Evolutionary conservation across 2,329 filamentous ascomycete genomes (phyloP).

Genomic region (Aureobasidium sp.): DNA sequence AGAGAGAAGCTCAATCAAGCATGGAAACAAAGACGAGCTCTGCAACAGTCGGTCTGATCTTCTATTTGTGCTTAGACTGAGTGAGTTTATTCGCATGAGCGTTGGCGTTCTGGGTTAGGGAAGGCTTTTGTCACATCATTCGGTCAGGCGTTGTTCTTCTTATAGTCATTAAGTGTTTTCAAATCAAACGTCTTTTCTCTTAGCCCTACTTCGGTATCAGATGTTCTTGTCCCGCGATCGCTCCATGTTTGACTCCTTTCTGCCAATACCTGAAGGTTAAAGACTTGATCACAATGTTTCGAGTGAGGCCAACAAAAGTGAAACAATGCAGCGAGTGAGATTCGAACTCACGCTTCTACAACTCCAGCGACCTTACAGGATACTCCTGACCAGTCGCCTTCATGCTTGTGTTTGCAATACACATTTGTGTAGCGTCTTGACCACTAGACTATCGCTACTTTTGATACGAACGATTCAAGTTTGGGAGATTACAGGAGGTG

Average conservation of each 20-base stretch:
- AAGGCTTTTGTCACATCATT: neutral
- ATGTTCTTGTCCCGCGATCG: neutral
- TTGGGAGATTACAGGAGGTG: neutral
- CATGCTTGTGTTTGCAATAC: neutral
- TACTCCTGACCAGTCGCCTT: neutral
- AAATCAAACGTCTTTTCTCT: neutral
- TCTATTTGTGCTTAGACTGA: neutral
- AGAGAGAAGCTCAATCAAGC: slow-evolving; percentile 4
- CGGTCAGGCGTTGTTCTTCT: neutral
- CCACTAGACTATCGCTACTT: neutral
- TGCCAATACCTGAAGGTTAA: neutral
- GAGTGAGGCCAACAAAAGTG: too few species aligned
- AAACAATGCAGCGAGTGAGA: neutral
- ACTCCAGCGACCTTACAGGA: neutral
- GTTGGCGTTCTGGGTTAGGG: neutral
- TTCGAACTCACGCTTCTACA: neutral
- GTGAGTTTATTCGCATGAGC: neutral
- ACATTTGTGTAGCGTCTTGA: too few species aligned
- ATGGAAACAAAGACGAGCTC: neutral
- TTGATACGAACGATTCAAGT: neutral
- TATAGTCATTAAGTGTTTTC: neutral
- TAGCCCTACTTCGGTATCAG: neutral
- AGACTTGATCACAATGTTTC: too few species aligned
- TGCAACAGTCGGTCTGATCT: neutral
- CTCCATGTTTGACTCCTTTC: too few species aligned